Base-by-base conservation (phyloP, 495 filamentous ascomycete genomes). In the Penicillium cataractarum region DNA sequence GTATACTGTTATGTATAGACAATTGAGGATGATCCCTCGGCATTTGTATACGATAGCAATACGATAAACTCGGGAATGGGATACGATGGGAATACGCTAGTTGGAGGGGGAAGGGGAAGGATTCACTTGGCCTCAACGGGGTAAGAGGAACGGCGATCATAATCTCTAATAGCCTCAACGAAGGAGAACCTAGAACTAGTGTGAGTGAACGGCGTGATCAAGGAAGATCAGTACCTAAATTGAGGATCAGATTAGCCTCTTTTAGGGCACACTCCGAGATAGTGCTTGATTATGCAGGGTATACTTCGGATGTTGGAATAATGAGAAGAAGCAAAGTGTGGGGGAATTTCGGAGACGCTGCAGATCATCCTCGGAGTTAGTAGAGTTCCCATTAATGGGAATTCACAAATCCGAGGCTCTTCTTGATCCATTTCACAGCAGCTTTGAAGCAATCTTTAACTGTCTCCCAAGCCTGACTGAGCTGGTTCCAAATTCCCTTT, bases 41-140 rank as follows among this genome's bases (percentile, higher is more conserved):
- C 31, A 44, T 39, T 15, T 56, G 35, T 60, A 63, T 63, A 66
- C 64, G 60, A 44, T 56, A 8, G 49, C 27, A 59, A 65, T 65
- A 62, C 62, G 62, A 61, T 44, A 27, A 21, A 32, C 27, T 21
- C n/a, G 19, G 19, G 42, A 46, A 46, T 46, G 31, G 51, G 26
- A 54, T 54, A 32, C 31, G 51, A 32, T 32, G 31, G 58, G 57
- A 52, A 42, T 57, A 40, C 22, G 46, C 24, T 33, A 46, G n/a
- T 22, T 40, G 22, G 15, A 56, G n/a, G 8, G 3, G 15, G 42
- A 10, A 31, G 26, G n/a, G 8, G 46, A 10, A 21, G 42, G 19
- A 10, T 46, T 46, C 42, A 49, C 46, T 44, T 44, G 46, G 46
- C 24, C 46, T 49, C 10, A 49, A 27, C 46, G 24, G 46, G 46